These are phyloP conservation scores for Ophiostoma tasmaniense DNA, from an alignment of 2,329 filamentous ascomycete species.

Conservation along the genomic window DNA sequence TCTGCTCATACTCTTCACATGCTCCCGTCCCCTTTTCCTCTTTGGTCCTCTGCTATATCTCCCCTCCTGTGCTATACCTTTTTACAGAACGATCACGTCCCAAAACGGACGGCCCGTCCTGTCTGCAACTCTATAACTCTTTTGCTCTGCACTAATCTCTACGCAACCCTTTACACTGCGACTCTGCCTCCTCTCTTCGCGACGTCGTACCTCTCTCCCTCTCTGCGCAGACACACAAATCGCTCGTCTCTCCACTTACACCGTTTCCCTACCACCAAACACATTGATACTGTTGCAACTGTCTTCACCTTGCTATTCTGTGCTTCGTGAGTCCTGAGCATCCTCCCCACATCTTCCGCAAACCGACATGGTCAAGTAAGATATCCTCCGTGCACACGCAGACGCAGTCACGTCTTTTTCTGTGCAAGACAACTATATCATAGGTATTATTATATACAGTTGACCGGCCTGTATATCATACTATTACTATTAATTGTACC, in stretches of 20 bases:
- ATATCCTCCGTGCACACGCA: background rate
- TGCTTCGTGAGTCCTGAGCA: background rate
- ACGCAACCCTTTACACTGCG: background rate
- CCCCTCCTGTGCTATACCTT: background rate
- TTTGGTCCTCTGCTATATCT: slow-evolving; percentile 5
- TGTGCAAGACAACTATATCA: background rate
- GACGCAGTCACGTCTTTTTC: background rate
- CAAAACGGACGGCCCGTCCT: background rate
- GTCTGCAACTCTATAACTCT: background rate
- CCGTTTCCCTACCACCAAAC: slow-evolving; percentile 7
- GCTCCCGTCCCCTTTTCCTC: background rate
- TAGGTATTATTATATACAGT: background rate
- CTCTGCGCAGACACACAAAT: slow-evolving; percentile 1
- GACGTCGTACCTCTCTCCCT: background rate
- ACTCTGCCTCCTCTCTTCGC: background rate
- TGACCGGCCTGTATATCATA: background rate
- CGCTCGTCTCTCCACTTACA: slow-evolving; percentile 13
- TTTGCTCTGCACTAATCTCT: background rate
- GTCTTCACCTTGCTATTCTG: background rate
- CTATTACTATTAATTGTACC: background rate
- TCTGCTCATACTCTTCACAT: background rate
- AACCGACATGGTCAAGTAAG: background rate
- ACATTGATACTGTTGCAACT: background rate
- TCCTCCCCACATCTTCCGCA: background rate
- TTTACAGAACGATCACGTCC: slow-evolving; percentile 4